Evolutionary conservation across 108 stramenopile species (phyloP).

Genomic region (Skeletonema potamos): DNA sequence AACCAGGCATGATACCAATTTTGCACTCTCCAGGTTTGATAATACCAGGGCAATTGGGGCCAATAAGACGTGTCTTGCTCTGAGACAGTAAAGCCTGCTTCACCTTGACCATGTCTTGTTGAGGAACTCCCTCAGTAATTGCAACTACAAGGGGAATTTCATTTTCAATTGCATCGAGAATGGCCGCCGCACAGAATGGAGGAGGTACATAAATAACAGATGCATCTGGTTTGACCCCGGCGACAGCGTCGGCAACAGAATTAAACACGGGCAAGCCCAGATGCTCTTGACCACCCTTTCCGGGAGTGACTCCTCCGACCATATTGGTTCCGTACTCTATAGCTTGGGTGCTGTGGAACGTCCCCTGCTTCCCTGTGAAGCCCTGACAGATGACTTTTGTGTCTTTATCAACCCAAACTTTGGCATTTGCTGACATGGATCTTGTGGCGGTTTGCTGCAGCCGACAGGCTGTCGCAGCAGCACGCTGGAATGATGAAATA

Average conservation of each 20-base stretch:
- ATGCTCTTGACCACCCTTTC: slow-evolving; percentile 93
- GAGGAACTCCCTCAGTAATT: slow-evolving; percentile 99
- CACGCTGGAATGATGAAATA: slow-evolving; percentile 15
- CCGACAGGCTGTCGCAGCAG: slow-evolving; percentile 8
- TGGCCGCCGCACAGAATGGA: slow-evolving; percentile 93
- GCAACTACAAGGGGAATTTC: slow-evolving; percentile 98
- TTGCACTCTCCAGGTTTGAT: slow-evolving; percentile 99
- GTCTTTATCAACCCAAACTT: slow-evolving; percentile 98
- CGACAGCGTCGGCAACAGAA: slow-evolving; percentile 86
- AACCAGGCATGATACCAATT: slow-evolving; percentile 99
- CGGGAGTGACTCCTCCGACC: slow-evolving; percentile 97
- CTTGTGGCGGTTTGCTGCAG: slow-evolving; percentile 20
- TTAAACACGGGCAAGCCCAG: slow-evolving; percentile 97
- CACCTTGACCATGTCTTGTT: slow-evolving; percentile 98
- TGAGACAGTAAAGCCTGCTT: slow-evolving; percentile 85
- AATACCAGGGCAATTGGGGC: slow-evolving; percentile 99
- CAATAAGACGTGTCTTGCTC: slow-evolving; percentile 90
- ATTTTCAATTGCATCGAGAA: slow-evolving; percentile 91
- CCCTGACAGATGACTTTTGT: slow-evolving; percentile 98
- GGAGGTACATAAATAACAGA: slow-evolving; percentile 99
- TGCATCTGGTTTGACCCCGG: slow-evolving; percentile 93
- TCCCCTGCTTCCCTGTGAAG: slow-evolving; percentile 98
- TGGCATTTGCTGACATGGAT: slow-evolving; percentile 84
- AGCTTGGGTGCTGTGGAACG: slow-evolving; percentile 87
- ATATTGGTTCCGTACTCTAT: slow-evolving; percentile 99